phyloP scores from a whole-genome alignment of 2,329 filamentous ascomycete species.

The Mollisia scopiformis region DNA sequence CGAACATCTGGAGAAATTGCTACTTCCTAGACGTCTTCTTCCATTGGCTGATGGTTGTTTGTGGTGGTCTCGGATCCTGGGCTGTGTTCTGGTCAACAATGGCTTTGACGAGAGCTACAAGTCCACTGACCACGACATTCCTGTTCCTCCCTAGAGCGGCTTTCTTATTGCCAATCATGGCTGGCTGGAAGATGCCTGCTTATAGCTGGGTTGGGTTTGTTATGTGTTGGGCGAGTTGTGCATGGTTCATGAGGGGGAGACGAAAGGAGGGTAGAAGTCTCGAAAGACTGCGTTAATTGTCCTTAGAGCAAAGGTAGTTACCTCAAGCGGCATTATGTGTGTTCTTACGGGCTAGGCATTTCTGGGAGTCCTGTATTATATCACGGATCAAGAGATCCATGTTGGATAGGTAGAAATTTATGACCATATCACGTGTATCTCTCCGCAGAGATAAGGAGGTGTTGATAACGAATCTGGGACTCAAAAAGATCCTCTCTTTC shows the following conservation, averaged over 20 bases:
- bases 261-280: slow-evolving; percentile 41
- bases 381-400: not conserved
- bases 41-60: slow-evolving; percentile 56
- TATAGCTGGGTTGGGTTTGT: slow-evolving; percentile 54
- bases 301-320: not conserved
- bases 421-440: no score
- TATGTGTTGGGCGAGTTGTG: slow-evolving; percentile 51
- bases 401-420: not conserved
- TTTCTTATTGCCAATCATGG: slow-evolving; percentile 50
- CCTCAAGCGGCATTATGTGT: not conserved
- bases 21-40: slow-evolving; percentile 58
- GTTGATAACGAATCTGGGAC: no score
- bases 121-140: slow-evolving; percentile 52
- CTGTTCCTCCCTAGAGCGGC: slow-evolving; percentile 51
- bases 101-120: slow-evolving; percentile 51
- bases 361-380: not conserved
- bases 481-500: no score
- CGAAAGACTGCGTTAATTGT: slow-evolving; percentile 26
- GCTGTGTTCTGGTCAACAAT: slow-evolving; percentile 52
- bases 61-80: slow-evolving; percentile 49
- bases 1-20: slow-evolving; percentile 52
- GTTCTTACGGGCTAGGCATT: not conserved
- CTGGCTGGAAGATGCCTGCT: slow-evolving; percentile 49
- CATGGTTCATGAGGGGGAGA: slow-evolving; percentile 50
- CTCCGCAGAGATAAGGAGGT: no score